Conservation (phyloP, 306 rosid genomes). For the Malus domestica region ASM211411v1 NC_041802.1:1421501-1422000, state of each 20-base stretch:
- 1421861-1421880: neutral
- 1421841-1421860: neutral
- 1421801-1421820: neutral
- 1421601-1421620: no score
- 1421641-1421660: no score
- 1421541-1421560: no score
- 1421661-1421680: no score
- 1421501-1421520: no score
- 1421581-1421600: no score
- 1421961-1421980: neutral
- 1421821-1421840: neutral
- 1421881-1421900: neutral
- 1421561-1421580: no score
- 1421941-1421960: neutral
- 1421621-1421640: no score
- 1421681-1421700: no score
- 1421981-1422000: slow-evolving; percentile 26
- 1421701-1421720: no score
- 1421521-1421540: no score
- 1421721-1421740: neutral
- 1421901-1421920: neutral
- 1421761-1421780: neutral
- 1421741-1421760: neutral
- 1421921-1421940: neutral
- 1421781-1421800: neutral